Conservation (phyloP, 2,329 filamentous ascomycete species). For the Fusarium subglutinans region DNA sequence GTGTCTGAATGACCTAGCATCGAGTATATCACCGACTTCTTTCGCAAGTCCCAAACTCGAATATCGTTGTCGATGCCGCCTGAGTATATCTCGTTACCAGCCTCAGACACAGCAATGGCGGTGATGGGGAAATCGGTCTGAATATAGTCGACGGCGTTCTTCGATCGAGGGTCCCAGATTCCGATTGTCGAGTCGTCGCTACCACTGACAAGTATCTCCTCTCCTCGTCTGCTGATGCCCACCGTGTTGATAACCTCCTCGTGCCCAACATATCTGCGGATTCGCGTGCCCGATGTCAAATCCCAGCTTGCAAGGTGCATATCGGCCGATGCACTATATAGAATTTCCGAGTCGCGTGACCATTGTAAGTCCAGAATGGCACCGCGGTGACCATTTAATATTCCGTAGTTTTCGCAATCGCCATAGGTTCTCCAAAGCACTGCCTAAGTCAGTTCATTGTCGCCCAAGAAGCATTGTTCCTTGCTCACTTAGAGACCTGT, state of each 20-base stretch:
- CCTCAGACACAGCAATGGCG: slow-evolving; percentile 88
- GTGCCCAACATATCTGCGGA: slow-evolving; percentile 91
- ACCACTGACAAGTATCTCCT: slow-evolving; percentile 88
- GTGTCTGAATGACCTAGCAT: slow-evolving; percentile 93
- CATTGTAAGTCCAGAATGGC: slow-evolving; percentile 93
- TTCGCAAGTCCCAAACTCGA: slow-evolving; percentile 95
- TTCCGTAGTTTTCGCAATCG: slow-evolving; percentile 92
- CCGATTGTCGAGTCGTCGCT: slow-evolving; percentile 95
- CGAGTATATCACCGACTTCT: slow-evolving; percentile 86
- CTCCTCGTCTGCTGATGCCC: slow-evolving; percentile 87
- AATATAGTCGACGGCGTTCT: slow-evolving; percentile 87
- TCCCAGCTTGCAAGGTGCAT: slow-evolving; percentile 96
- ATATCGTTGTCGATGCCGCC: slow-evolving; percentile 98
- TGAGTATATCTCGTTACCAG: slow-evolving; percentile 93
- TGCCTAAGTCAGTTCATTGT: slow-evolving; percentile 49
- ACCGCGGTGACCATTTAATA: slow-evolving; percentile 87
- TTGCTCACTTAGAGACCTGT: slow-evolving; percentile 82
- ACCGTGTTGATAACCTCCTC: slow-evolving; percentile 95
- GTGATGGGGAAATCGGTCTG: slow-evolving; percentile 94
- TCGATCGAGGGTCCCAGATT: slow-evolving; percentile 94
- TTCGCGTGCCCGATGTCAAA: slow-evolving; percentile 87
- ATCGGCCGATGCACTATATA: slow-evolving; percentile 94
- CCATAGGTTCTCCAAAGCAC: slow-evolving; percentile 95
- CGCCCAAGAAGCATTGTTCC: neutral
- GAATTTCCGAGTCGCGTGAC: slow-evolving; percentile 90